Percentiles rank a stretch among this genome's conserved stretches.
phyloP scores from a whole-genome alignment of 441 rosid species.

The Eugenia klotzschiana region DNA sequence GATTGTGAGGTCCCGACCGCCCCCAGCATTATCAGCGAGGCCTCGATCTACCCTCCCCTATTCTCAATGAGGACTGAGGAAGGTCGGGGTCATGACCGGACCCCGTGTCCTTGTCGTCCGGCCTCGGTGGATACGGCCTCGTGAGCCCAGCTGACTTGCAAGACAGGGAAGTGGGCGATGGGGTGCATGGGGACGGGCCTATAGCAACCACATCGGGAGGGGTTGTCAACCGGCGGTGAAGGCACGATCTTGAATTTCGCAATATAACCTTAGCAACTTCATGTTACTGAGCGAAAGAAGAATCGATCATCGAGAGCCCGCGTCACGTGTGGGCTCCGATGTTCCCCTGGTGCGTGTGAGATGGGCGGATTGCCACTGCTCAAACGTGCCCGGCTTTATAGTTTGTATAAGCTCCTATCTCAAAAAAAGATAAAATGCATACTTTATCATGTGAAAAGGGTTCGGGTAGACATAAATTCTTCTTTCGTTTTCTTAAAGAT shows the following conservation, averaged over 20 bases:
- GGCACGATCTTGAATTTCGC: neutral
- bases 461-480: neutral
- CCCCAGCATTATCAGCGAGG: too few species aligned
- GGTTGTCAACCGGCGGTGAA: neutral
- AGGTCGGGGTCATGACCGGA: neutral
- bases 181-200: neutral
- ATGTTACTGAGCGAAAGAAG: rapidly evolving
- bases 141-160: neutral
- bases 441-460: neutral
- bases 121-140: neutral
- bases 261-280: neutral
- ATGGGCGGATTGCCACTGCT: neutral
- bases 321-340: rapidly evolving
- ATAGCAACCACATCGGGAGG: neutral
- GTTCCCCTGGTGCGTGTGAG: rapidly evolving
- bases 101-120: rapidly evolving
- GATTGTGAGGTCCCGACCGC: too few species aligned
- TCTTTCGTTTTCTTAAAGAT: neutral
- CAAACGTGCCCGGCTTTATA: too few species aligned
- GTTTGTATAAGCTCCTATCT: neutral
- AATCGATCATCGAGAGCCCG: neutral
- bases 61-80: neutral
- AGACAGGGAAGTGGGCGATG: neutral
- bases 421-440: neutral
- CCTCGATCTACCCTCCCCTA: neutral